Base-by-base conservation (phyloP, 768 basidiomycete species). In the Suillus decipiens region DNA sequence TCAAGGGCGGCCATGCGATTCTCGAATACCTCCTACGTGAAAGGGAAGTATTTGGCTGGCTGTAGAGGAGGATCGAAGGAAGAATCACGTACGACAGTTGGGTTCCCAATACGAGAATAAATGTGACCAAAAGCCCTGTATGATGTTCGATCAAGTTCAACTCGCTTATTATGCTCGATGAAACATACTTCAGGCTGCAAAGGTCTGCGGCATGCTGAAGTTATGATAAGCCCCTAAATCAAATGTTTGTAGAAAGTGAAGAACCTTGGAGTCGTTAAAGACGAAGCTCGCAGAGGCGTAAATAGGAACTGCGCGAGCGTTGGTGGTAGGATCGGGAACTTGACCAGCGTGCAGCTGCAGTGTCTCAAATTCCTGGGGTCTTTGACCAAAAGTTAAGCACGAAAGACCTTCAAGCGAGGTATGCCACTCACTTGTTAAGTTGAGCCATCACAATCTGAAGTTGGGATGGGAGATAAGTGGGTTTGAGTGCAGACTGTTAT, bases 261-360 rank as follows among this genome's bases (percentile, higher is more conserved):
- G 61, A 62, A 81, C 85, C 69, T 80, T 76, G 31, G 79, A 82
- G 63, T 84, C 73, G 54, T 87, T 81, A 74, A 87, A 87, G 37
- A 83, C 81, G 63, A 82, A 88, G 45, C 81, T 81, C 2, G 85
- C 81, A 15, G 81, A 74, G 17, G 85, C 80, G 55, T 87, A 88
- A 68, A 89, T 89, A 0, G 88, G 88, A 3, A 83, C 83, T 1
- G 88, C 88, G 15, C 85, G 80, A 0, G 87, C 84, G 41, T 83
- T 84, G 14, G 85, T 85, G 5, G 82, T 71, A 0, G 82, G 76
- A 67, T 86, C 86, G 1, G 78, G 75, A 3, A 72, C 73, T 60
- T 85, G 83, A 2, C 87, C 88, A 3, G 85, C 87, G 63, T 89
- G 87, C 15, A 89, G 75, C 73, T 88, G 83, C n/a, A 86, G 69